Conservation (phyloP, 441 rosid genomes). For the Populus tomentosa region DNA sequence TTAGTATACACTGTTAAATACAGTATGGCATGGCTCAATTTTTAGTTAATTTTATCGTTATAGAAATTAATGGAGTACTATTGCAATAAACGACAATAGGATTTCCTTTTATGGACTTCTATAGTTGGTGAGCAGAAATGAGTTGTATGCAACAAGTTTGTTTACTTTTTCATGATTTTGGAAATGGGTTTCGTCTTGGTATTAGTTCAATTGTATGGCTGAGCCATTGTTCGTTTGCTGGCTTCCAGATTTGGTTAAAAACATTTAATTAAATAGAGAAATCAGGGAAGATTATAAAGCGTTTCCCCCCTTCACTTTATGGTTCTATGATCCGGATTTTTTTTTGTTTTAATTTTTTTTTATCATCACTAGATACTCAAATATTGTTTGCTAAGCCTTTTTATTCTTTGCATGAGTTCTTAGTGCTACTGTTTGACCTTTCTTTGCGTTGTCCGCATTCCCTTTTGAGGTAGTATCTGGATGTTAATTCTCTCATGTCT, state of each 20-base stretch:
- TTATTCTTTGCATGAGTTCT: constrained; percentile 12
- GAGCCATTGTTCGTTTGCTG: constrained; percentile 1
- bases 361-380: not conserved
- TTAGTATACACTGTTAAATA: constrained; percentile 4
- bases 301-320: not conserved
- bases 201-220: constrained; percentile 4
- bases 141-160: not conserved
- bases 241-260: constrained; percentile 19
- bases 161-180: constrained; percentile 5
- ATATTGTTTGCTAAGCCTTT: constrained; percentile 4
- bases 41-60: constrained; percentile 3
- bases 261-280: constrained; percentile 14
- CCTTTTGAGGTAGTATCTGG: not conserved
- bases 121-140: constrained; percentile 12
- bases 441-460: constrained; percentile 9
- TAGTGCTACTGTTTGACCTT: constrained; percentile 11
- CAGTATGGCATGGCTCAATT: constrained; percentile 8
- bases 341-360: not conserved
- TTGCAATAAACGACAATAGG: constrained; percentile 15
- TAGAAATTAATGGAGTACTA: constrained; percentile 14
- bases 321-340: not conserved
- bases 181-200: not conserved
- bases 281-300: not conserved
- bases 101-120: constrained; percentile 9
- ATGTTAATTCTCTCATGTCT: constrained; percentile 18